Evolutionary conservation across 495 filamentous ascomycete genomes (phyloP).

Genomic region (Aspergillus kassunensis): DNA sequence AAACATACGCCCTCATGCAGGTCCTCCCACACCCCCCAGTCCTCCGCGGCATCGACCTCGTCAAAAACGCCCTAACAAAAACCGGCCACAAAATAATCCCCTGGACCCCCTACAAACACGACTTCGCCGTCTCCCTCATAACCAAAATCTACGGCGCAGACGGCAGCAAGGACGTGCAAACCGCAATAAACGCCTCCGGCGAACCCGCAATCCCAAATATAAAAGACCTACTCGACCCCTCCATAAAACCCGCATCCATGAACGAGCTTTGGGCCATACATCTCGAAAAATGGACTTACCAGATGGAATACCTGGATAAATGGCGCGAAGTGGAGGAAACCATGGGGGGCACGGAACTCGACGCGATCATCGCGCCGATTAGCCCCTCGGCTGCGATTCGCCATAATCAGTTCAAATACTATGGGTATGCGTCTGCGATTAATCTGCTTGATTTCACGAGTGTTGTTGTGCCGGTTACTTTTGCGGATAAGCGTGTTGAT

Average conservation of each 20-base stretch:
- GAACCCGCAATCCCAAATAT: slow-evolving; percentile 44
- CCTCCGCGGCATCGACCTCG: slow-evolving; percentile 33
- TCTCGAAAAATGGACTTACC: slow-evolving; percentile 34
- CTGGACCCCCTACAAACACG: slow-evolving; percentile 41
- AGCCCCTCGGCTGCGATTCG: slow-evolving; percentile 37
- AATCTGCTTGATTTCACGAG: slow-evolving; percentile 44
- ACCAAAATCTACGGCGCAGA: slow-evolving; percentile 37
- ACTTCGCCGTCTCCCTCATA: slow-evolving; percentile 29
- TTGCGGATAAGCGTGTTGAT: slow-evolving; percentile 36
- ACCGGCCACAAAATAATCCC: slow-evolving; percentile 36
- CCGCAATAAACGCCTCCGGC: slow-evolving; percentile 38
- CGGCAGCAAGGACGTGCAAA: slow-evolving; percentile 31
- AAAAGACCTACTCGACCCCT: slow-evolving; percentile 34
- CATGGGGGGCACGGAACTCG: slow-evolving; percentile 20
- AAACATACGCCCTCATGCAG: too few relatives aligned
- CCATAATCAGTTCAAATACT: slow-evolving; percentile 32
- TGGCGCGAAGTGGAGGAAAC: slow-evolving; percentile 26
- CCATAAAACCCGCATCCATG: slow-evolving; percentile 22
- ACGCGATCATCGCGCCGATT: slow-evolving; percentile 52
- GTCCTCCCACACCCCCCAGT: slow-evolving; percentile 31
- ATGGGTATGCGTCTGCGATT: slow-evolving; percentile 38
- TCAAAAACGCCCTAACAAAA: slow-evolving; percentile 30
- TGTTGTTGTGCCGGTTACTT: slow-evolving; percentile 45
- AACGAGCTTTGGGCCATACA: slow-evolving; percentile 34
- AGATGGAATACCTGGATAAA: slow-evolving; percentile 34